phyloP scores from a whole-genome alignment of 176 grass and related monocot species.

The Urochloa ruziziensis region DNA sequence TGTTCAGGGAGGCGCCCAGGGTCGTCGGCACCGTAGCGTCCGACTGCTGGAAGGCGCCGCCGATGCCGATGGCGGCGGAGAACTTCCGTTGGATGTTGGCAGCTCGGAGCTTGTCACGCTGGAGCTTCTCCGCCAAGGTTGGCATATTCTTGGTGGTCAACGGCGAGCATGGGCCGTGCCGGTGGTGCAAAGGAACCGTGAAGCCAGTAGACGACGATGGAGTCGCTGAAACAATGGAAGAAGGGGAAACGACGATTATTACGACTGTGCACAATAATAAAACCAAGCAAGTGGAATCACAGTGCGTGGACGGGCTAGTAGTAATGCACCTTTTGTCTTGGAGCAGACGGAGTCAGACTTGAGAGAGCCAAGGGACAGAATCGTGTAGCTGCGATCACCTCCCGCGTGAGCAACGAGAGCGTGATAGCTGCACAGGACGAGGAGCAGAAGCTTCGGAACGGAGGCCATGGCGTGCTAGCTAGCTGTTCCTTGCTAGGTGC shows the following conservation, averaged over 20 bases:
- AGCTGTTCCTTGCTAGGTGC: background rate
- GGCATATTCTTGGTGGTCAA: background rate
- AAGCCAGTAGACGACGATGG: background rate
- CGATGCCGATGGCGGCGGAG: background rate
- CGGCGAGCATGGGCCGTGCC: slow-evolving; percentile 64
- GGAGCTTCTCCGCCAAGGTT: slow-evolving; percentile 42
- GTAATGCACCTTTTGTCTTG: slow-evolving; percentile 3
- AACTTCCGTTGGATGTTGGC: slow-evolving; percentile 34
- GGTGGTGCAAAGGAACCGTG: slow-evolving; percentile 48
- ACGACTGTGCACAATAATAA: background rate
- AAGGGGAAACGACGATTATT: background rate
- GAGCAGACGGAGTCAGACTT: slow-evolving; percentile 23
- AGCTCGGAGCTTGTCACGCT: slow-evolving; percentile 47
- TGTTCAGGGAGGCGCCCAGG: slow-evolving; percentile 31
- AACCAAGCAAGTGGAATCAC: background rate
- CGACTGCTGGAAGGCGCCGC: background rate
- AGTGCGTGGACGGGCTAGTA: background rate
- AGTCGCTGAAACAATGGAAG: background rate
- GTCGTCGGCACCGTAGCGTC: slow-evolving; percentile 25
- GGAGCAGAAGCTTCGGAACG: slow-evolving; percentile 1
- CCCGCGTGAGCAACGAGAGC: background rate
- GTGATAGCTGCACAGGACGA: slow-evolving; percentile 18
- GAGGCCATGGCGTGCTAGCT: slow-evolving; percentile 14
- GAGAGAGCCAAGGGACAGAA: background rate
- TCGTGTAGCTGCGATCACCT: background rate